Evolutionary conservation across 2,329 filamentous ascomycete species (phyloP), one percentile per base, ranked within the genome.

Genomic region (Bipolaris oryzae): DNA sequence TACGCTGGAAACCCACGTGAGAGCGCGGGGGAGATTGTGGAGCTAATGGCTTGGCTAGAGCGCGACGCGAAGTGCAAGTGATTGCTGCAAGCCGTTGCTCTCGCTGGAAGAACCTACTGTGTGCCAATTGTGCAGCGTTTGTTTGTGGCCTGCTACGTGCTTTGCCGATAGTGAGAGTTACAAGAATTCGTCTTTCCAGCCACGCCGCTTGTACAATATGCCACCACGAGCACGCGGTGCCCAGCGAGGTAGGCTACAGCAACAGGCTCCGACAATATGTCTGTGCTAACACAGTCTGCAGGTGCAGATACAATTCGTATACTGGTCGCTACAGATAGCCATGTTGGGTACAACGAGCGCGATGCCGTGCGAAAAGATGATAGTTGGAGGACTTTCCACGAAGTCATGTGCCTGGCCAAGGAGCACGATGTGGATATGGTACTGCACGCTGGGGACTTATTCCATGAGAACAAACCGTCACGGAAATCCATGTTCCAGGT

Each of bases 391-490:
- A 92, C 89, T 3, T 99, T 99, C 79, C 90, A 99, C 74, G 95
- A 99, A 77, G 87, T 97, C 60, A 92, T 99, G 89, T 89, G 87
- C 62, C 79, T 98, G 39, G 95, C 94, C 18, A 91, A 89, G 71
- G 87, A 88, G 33, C 84, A 89, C 73, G 95, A 99, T 79, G 95
- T 99, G 63, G 95, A 99, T 77, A 98, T 99, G 95, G 90, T 99
- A 0, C 83, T 99, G 2, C 87, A 99, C 4, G 94, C 89, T 2
- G 95, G 95, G 44, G 95, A 99, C 74, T 84, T 99, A 1, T 99
- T 99, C 73, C 96, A 99, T 74, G 94, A 99, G 67, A 99, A 99
- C 76, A 96, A 96, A 70, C 96, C 95, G 3, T 97, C 92, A 6
- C 87, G 95, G 57, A 96, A 97, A 73, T 89, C 93, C 25, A 91